A percentile compares a stretch with the other conserved stretches of the same genome.
These are phyloP conservation scores for Populus davidiana DNA, from an alignment of 345 rosid genomes.

Conservation along the genomic window DNA sequence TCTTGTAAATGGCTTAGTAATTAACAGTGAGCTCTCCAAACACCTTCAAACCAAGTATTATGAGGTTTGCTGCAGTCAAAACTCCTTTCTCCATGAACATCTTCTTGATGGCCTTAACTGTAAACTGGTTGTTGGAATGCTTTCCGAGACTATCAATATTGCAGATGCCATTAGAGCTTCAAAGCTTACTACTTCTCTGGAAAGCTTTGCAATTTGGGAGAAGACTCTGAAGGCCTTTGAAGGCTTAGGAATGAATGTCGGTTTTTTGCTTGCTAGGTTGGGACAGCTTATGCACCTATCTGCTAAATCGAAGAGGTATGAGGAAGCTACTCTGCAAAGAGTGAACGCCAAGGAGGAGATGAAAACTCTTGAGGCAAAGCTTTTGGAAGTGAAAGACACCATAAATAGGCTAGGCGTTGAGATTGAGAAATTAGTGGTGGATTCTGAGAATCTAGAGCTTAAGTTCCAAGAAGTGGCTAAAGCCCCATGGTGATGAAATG, in stretches of 20 bases:
- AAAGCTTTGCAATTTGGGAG: conserved; percentile 28
- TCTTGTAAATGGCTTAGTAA: conserved; percentile 30
- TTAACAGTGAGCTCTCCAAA: conserved; percentile 31
- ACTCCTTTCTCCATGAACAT: conserved; percentile 33
- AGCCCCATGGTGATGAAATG: conserved; percentile 27
- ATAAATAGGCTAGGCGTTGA: conserved; percentile 15
- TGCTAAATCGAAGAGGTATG: conserved; percentile 17
- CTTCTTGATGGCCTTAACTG: conserved; percentile 33
- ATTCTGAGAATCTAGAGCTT: conserved; percentile 2
- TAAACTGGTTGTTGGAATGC: conserved; percentile 28
- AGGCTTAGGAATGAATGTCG: conserved; percentile 37
- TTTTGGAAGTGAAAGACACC: conserved; percentile 17
- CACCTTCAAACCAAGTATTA: conserved; percentile 35
- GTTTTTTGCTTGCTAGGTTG: conserved; percentile 26
- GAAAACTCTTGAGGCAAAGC: conserved; percentile 19
- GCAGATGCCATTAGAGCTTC: conserved; percentile 43
- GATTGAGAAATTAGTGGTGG: conserved; percentile 13
- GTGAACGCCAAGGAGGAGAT: conserved; percentile 15
- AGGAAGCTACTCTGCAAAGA: conserved; percentile 23
- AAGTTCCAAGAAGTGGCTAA: conserved; percentile 28
- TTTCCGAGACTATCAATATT: conserved; percentile 26
- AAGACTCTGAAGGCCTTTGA: conserved; percentile 33
- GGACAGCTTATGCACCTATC: conserved; percentile 25
- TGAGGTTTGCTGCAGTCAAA: conserved; percentile 41
- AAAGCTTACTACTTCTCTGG: conserved; percentile 18